Conservation (phyloP, 495 filamentous ascomycete genomes). For the Penicillium steckii region DNA sequence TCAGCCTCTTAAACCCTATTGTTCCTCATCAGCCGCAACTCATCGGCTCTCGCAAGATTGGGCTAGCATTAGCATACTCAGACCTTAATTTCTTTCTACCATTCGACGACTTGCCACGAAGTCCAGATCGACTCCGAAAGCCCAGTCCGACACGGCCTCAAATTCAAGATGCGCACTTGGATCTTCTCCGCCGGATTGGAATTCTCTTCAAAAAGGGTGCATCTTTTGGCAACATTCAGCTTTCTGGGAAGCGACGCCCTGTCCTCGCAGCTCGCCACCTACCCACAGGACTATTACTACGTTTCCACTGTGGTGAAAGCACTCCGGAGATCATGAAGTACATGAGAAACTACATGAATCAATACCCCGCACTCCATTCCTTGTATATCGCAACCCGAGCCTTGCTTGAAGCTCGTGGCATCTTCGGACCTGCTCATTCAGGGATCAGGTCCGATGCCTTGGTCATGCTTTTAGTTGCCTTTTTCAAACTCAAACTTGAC, state of each 20-base stretch:
- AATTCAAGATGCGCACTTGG: conserved; percentile 19
- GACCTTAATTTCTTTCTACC: conserved; percentile 47
- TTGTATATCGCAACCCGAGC: conserved; percentile 49
- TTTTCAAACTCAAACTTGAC: conserved; percentile 43
- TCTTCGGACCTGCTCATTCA: conserved; percentile 42
- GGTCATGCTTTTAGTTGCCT: conserved; percentile 56
- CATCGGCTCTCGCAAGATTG: conserved; percentile 54
- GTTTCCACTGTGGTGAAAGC: conserved; percentile 41
- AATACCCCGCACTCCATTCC: conserved; percentile 48
- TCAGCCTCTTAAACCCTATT: conserved; percentile 12
- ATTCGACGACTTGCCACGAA: conserved; percentile 22
- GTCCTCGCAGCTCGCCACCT: conserved; percentile 36
- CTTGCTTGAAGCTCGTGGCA: conserved; percentile 45
- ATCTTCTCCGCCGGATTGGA: conserved; percentile 23
- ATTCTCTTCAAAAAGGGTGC: conserved; percentile 14
- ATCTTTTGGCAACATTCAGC: conserved; percentile 11
- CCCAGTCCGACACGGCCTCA: conserved; percentile 34
- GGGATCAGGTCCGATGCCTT: conserved; percentile 51
- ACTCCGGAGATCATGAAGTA: conserved; percentile 34
- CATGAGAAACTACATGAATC: conserved; percentile 43
- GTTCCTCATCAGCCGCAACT: conserved; percentile 34
- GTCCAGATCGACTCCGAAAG: conserved; percentile 19
- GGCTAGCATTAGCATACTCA: conserved; percentile 50
- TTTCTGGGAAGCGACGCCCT: conserved; percentile 18
- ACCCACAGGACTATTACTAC: conserved; percentile 46